Percentiles rank a stretch among this genome's conserved stretches.
These are phyloP conservation scores for Solanum sparsipilum DNA, from an alignment of 257 asterid species.

Conservation along the genomic window DNA sequence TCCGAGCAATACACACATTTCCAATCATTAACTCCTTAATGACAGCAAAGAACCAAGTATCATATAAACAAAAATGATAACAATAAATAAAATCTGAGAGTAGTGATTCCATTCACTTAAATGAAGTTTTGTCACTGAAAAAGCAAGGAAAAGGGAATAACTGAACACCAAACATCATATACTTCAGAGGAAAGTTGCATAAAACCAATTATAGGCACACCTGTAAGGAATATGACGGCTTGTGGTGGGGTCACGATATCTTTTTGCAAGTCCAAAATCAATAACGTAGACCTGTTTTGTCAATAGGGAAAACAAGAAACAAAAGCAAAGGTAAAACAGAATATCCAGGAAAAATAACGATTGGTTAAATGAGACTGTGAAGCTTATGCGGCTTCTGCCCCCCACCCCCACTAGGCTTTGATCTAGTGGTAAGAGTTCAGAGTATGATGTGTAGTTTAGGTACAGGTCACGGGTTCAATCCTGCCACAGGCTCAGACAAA, in stretches of 20 bases:
- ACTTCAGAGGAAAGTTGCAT: background rate
- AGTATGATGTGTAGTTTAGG: background rate
- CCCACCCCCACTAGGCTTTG: background rate
- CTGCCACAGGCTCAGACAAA: background rate
- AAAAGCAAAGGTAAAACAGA: background rate
- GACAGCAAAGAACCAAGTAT: background rate
- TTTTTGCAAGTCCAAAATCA: conserved; percentile 89
- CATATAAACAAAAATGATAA: background rate
- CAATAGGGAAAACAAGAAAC: background rate
- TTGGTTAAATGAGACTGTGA: background rate
- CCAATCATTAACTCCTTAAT: background rate
- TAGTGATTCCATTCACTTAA: background rate
- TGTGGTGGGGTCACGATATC: conserved; percentile 63
- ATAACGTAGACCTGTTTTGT: conserved; percentile 55
- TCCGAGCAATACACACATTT: background rate
- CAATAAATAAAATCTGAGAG: background rate
- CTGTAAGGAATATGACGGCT: conserved; percentile 84
- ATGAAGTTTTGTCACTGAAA: background rate
- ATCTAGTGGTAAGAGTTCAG: background rate
- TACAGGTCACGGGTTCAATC: background rate
- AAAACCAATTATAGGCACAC: conserved; percentile 13
- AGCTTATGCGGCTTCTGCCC: background rate
- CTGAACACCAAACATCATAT: background rate
- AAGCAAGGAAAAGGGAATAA: background rate
- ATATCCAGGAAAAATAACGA: background rate